These are phyloP conservation scores for Vickermania ingenoplastis DNA, from an alignment of 208 protist genomes.

Conservation along the genomic window DNA sequence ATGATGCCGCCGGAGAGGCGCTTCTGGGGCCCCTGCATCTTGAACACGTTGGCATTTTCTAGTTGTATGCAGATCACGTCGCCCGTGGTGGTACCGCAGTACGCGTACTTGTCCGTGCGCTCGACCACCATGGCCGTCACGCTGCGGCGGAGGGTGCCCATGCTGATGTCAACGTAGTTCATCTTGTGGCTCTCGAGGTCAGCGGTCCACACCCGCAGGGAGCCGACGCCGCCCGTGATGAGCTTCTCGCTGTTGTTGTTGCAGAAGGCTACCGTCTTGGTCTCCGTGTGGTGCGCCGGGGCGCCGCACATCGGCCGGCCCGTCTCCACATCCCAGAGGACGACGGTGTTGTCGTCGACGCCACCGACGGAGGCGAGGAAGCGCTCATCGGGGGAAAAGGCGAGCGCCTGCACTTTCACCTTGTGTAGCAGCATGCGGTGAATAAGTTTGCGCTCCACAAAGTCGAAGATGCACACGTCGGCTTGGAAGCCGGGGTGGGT, in stretches of 20 bases:
- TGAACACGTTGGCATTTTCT: constrained; percentile 75
- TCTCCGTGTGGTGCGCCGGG: constrained; percentile 68
- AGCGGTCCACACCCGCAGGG: constrained; percentile 89
- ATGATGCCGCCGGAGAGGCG: constrained; percentile 80
- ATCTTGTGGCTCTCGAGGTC: constrained; percentile 87
- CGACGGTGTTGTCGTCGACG: constrained; percentile 92
- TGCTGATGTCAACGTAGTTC: constrained; percentile 77
- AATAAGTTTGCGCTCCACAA: constrained; percentile 69
- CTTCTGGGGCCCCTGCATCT: constrained; percentile 86
- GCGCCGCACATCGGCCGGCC: constrained; percentile 87
- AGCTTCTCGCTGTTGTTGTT: constrained; percentile 77
- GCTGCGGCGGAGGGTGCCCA: constrained; percentile 81
- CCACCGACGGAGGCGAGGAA: constrained; percentile 92
- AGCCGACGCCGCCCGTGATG: constrained; percentile 82
- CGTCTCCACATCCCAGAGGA: constrained; percentile 91
- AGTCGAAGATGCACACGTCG: constrained; percentile 91
- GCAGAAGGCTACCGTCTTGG: constrained; percentile 77
- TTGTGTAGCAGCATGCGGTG: constrained; percentile 93
- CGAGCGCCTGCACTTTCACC: constrained; percentile 89
- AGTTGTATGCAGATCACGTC: constrained; percentile 89
- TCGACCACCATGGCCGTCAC: constrained; percentile 76
- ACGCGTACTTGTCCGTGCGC: constrained; percentile 81
- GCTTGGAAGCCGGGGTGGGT: constrained; percentile 93
- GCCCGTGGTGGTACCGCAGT: constrained; percentile 88
- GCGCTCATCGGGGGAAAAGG: constrained; percentile 90